These are phyloP conservation scores for Globisporangium alternatum DNA, from an alignment of 352 stramenopile species.

Conservation along the genomic window DNA sequence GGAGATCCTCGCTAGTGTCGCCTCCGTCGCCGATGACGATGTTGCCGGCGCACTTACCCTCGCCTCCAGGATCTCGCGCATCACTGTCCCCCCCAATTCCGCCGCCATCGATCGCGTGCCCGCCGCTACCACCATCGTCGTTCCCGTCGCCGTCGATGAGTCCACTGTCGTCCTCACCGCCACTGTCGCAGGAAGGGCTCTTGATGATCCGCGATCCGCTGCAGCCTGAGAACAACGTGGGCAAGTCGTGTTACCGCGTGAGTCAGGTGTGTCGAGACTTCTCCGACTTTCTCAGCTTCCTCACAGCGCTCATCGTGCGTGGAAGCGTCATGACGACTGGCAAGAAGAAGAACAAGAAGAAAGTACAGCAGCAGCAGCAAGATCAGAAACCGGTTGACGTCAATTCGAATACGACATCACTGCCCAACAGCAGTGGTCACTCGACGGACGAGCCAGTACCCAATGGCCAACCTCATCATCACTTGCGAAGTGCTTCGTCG, in stretches of 20 bases:
- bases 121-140: neutral
- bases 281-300: constrained; percentile 78
- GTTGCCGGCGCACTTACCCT: constrained; percentile 2
- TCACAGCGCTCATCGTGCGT: constrained; percentile 78
- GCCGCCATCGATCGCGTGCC: constrained; percentile 14
- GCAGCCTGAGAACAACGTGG: constrained; percentile 72
- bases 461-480: neutral
- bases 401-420: neutral
- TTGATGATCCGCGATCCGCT: constrained; percentile 78
- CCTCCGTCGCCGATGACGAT: neutral
- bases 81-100: neutral
- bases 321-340: constrained; percentile 66
- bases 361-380: constrained; percentile 5
- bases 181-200: constrained; percentile 34
- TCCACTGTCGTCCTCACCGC: constrained; percentile 3
- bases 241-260: constrained; percentile 81
- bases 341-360: constrained; percentile 39
- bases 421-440: neutral
- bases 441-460: neutral
- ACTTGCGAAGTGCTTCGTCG: constrained; percentile 22
- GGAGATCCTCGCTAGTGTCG: constrained; percentile 4
- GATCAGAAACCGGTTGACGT: neutral
- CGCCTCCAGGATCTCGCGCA: constrained; percentile 8
- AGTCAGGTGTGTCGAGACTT: constrained; percentile 83
- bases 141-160: constrained; percentile 3